phyloP scores from a whole-genome alignment of 805 yeast species.

The Osmozyma mogii region DNA sequence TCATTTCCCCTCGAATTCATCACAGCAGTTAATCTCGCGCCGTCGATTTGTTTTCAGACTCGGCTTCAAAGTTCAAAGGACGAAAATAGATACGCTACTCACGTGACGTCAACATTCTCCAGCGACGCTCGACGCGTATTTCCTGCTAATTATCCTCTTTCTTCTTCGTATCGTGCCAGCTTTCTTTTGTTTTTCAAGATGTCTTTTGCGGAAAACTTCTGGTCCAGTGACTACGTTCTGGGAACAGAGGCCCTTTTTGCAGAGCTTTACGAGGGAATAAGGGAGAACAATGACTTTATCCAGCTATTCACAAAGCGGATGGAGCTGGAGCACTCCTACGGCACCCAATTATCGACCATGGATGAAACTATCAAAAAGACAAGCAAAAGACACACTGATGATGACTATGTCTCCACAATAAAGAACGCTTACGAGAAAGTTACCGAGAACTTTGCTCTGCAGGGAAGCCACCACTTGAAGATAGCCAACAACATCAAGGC shows the following conservation, averaged over 20 bases:
- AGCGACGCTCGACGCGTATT: no score
- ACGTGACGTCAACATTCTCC: no score
- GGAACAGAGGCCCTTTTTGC: constrained; percentile 46
- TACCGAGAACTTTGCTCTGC: constrained; percentile 43
- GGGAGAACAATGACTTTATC: constrained; percentile 64
- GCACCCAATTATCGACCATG: constrained; percentile 42
- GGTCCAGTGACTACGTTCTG: constrained; percentile 60
- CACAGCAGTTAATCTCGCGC: no score
- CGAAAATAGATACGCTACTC: no score
- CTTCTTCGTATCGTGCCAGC: no score
- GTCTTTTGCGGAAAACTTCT: constrained; percentile 70
- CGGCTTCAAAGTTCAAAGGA: no score
- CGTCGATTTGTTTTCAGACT: no score
- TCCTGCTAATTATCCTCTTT: no score
- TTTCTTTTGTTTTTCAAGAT: no score
- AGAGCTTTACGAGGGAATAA: constrained; percentile 52
- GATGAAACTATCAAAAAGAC: constrained; percentile 35
- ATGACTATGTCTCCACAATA: constrained; percentile 58
- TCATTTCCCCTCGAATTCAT: no score
- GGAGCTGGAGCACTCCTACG: constrained; percentile 65
- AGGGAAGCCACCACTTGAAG: constrained; percentile 51
- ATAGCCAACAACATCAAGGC: constrained; percentile 55
- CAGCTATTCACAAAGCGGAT: constrained; percentile 59
- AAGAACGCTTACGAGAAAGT: constrained; percentile 56
- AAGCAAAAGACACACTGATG: constrained; percentile 33